A percentile compares a stretch with the other conserved stretches of the same genome.
phyloP scores from a whole-genome alignment of 2,329 filamentous ascomycete genomes.

The Talaromyces funiculosus region DNA sequence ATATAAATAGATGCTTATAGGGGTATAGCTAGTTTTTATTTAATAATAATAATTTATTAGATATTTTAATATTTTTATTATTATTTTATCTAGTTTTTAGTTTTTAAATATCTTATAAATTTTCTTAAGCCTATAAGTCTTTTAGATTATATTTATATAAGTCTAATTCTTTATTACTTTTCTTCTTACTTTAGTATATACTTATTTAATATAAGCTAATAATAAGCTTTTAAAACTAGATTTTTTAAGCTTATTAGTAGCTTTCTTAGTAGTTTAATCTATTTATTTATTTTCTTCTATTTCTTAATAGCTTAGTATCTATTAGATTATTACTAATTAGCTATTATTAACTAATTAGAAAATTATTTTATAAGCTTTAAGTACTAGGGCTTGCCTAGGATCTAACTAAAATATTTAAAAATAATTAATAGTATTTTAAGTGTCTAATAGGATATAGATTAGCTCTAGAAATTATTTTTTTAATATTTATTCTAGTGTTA shows the following conservation, averaged over 20 bases:
- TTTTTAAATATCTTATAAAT: too few species aligned
- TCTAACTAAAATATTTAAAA: neutral
- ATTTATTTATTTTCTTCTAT: neutral
- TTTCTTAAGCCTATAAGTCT: too few species aligned
- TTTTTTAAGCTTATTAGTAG: neutral
- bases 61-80: too few species aligned
- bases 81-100: too few species aligned
- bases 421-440: neutral
- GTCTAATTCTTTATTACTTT: neutral
- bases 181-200: neutral
- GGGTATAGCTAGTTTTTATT: neutral
- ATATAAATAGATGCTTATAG: neutral
- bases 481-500: too few species aligned
- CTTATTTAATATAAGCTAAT: neutral
- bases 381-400: too few species aligned
- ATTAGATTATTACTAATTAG: too few species aligned
- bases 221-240: neutral
- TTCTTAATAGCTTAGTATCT: too few species aligned
- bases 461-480: too few species aligned
- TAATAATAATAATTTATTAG: neutral
- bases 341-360: too few species aligned
- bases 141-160: neutral
- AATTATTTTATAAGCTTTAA: too few species aligned
- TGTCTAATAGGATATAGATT: neutral
- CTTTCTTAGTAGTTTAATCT: neutral